A percentile compares a stretch with the other conserved stretches of the same genome.
Evolutionary conservation across 1,139 yeast genomes (phyloP).

Genomic region (Zygosaccharomyces pseudobailii): DNA sequence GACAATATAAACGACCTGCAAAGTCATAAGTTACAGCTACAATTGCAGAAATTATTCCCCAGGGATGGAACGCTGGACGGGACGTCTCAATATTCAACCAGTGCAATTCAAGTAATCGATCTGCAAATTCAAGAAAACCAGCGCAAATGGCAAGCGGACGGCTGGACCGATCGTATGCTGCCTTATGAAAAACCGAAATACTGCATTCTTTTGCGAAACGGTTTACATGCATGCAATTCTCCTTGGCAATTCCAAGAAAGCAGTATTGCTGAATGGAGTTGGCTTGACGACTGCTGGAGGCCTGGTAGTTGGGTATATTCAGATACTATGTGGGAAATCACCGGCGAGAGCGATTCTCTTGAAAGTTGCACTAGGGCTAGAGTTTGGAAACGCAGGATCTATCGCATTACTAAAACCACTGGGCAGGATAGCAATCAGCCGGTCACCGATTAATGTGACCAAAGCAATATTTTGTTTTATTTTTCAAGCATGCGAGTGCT

Average conservation of each 20-base stretch:
- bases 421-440: not conserved
- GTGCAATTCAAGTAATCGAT: slow-evolving; percentile 16
- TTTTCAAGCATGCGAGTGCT: no score
- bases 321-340: slow-evolving; percentile 26
- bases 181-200: slow-evolving; percentile 25
- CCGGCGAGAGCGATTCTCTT: slow-evolving; percentile 26
- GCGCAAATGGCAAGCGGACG: slow-evolving; percentile 28
- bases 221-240: slow-evolving; percentile 6
- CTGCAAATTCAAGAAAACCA: slow-evolving; percentile 26
- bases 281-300: slow-evolving; percentile 32
- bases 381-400: slow-evolving; percentile 23
- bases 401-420: not conserved
- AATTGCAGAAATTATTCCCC: slow-evolving; percentile 16
- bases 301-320: slow-evolving; percentile 25
- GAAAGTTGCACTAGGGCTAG: slow-evolving; percentile 29
- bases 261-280: slow-evolving; percentile 23
- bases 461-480: no score
- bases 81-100: not conserved
- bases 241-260: slow-evolving; percentile 23
- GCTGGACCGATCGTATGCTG: slow-evolving; percentile 25
- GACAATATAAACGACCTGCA: slow-evolving; percentile 10
- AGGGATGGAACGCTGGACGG: slow-evolving; percentile 5
- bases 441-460: no score
- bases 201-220: slow-evolving; percentile 10
- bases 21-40: slow-evolving; percentile 12